phyloP scores from a whole-genome alignment of 129 eudicot species.

The Solidago caesia region DNA sequence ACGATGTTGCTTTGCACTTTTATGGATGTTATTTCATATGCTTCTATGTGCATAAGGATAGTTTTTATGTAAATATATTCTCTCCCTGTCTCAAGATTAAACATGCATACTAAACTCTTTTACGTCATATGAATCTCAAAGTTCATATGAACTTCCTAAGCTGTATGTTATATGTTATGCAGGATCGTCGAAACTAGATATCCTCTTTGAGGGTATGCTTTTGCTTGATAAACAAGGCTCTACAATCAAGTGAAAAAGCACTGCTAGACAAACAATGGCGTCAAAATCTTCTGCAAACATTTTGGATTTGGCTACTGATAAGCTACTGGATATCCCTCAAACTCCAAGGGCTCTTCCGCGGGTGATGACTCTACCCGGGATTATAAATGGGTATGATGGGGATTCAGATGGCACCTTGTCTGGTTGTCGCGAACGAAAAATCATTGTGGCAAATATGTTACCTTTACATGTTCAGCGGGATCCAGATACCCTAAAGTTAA shows the following conservation, averaged over 20 bases:
- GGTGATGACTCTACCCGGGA: slow-evolving; percentile 76
- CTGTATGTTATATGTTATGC: slow-evolving; percentile 16
- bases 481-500: slow-evolving; percentile 54
- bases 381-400: slow-evolving; percentile 53
- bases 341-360: slow-evolving; percentile 79
- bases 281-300: slow-evolving; percentile 62
- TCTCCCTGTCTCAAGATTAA: neutral
- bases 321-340: slow-evolving; percentile 67
- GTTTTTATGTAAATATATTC: neutral
- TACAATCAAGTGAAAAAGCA: slow-evolving; percentile 22
- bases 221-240: slow-evolving; percentile 16
- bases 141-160: neutral
- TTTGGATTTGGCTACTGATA: slow-evolving; percentile 57
- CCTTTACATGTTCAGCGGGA: slow-evolving; percentile 65
- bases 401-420: slow-evolving; percentile 59
- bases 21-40: neutral
- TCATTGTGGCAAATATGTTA: slow-evolving; percentile 79
- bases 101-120: neutral
- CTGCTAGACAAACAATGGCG: slow-evolving; percentile 40
- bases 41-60: neutral
- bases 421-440: slow-evolving; percentile 48
- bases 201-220: slow-evolving; percentile 7
- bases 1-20: too few species aligned
- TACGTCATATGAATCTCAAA: neutral
- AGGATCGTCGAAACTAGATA: slow-evolving; percentile 29